Conservation (phyloP, 2,329 filamentous ascomycete genomes). For the Tricladium varicosporioides region DNA sequence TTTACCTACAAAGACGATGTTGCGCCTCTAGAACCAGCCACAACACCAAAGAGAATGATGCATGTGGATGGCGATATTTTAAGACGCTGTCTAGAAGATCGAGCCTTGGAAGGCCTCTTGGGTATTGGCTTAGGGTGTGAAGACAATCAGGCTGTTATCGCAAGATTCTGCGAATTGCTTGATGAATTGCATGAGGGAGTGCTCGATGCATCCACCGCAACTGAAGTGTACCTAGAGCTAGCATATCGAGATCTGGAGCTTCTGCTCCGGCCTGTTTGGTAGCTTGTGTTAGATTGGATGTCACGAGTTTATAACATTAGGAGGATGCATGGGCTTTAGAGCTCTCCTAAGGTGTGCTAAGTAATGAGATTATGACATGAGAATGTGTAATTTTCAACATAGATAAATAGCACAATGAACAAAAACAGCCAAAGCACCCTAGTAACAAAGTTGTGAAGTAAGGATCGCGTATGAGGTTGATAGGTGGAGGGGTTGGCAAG, state of each 20-base stretch:
- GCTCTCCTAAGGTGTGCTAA: too few species aligned
- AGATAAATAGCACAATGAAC: too few species aligned
- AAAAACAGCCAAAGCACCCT: too few species aligned
- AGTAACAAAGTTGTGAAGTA: too few species aligned
- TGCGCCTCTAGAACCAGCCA: slow-evolving; percentile 38
- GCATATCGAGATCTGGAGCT: slow-evolving; percentile 55
- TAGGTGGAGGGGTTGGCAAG: too few species aligned
- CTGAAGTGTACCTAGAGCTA: slow-evolving; percentile 43
- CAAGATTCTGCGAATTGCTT: slow-evolving; percentile 48
- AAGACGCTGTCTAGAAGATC: slow-evolving; percentile 48
- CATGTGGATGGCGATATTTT: slow-evolving; percentile 69
- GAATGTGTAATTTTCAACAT: too few species aligned
- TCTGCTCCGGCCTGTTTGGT: slow-evolving; percentile 51
- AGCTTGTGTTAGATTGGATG: background rate
- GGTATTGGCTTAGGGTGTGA: slow-evolving; percentile 5
- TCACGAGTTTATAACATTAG: background rate
- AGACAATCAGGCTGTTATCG: slow-evolving; percentile 5
- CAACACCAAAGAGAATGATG: slow-evolving; percentile 46
- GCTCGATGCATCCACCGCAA: slow-evolving; percentile 31
- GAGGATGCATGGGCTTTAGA: background rate
- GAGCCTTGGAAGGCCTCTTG: slow-evolving; percentile 45
- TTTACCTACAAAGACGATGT: slow-evolving; percentile 38
- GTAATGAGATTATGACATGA: too few species aligned
- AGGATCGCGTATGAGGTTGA: too few species aligned
- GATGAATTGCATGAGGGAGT: slow-evolving; percentile 46